Conservation (phyloP, 306 rosid genomes). For the Cucumis hystrix region DNA sequence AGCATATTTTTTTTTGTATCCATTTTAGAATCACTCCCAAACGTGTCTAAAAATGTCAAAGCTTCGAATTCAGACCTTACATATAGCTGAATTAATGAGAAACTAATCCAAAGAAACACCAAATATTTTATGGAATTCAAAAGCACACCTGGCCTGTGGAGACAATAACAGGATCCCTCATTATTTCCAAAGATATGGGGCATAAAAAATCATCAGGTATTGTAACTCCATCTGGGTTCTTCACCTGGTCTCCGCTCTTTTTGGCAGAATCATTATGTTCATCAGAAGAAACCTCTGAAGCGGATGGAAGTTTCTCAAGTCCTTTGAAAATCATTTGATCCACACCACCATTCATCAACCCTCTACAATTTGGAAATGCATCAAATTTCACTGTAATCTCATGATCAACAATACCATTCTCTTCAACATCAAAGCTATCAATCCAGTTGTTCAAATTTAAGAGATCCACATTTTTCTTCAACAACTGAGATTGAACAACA, state of each 20-base stretch:
- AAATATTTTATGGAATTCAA: not conserved
- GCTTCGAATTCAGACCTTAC: not conserved
- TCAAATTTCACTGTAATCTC: conserved; percentile 31
- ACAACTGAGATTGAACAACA: conserved; percentile 30
- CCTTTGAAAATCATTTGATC: conserved; percentile 22
- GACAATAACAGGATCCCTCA: conserved; percentile 98
- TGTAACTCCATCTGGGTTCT: conserved; percentile 45
- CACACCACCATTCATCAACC: conserved; percentile 22
- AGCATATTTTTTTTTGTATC: no score
- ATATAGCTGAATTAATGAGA: not conserved
- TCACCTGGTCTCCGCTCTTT: conserved; percentile 26
- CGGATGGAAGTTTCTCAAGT: conserved; percentile 26
- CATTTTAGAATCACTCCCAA: no score
- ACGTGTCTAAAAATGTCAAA: no score
- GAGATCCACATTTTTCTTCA: conserved; percentile 28
- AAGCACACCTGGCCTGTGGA: conserved; percentile 87
- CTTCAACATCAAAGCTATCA: conserved; percentile 26
- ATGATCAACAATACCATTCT: conserved; percentile 17
- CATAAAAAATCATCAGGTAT: conserved; percentile 90
- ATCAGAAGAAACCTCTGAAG: conserved; percentile 27
- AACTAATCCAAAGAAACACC: not conserved
- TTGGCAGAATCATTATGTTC: conserved; percentile 24
- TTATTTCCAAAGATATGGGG: conserved; percentile 88
- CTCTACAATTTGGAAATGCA: conserved; percentile 14
- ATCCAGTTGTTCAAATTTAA: conserved; percentile 27